A percentile compares a stretch with the other conserved stretches of the same genome.
phyloP scores from a whole-genome alignment of 371 early-diverging fungal species.

The Smittium culicis region DNA sequence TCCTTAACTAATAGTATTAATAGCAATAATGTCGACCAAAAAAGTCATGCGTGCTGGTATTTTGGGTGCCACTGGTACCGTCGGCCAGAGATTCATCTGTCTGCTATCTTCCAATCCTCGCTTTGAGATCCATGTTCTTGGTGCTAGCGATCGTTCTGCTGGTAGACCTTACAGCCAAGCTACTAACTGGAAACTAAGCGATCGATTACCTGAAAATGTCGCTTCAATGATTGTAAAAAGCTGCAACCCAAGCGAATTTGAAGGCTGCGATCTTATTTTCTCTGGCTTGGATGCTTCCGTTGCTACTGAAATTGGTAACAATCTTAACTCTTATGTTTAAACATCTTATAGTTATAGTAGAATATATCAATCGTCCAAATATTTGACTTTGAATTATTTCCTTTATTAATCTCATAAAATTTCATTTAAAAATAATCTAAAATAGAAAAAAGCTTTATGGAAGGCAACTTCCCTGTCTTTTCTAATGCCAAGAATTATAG shows the following conservation, averaged over 20 bases:
- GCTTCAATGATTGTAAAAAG: constrained; percentile 43
- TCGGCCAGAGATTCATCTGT: constrained; percentile 91
- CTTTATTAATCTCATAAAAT: neutral
- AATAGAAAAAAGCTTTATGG: constrained; percentile 49
- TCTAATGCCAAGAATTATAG: constrained; percentile 94
- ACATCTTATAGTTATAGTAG: neutral
- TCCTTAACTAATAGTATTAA: no score
- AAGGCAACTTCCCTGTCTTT: constrained; percentile 74
- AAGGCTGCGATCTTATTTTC: constrained; percentile 76
- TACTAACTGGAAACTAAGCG: constrained; percentile 74
- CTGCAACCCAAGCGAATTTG: constrained; percentile 68
- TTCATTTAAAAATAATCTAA: neutral
- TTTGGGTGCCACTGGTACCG: constrained; percentile 95
- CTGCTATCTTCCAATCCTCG: constrained; percentile 73
- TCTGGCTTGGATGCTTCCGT: constrained; percentile 85
- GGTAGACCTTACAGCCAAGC: constrained; percentile 69
- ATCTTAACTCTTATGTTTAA: neutral
- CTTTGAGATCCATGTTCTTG: constrained; percentile 72
- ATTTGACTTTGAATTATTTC: neutral
- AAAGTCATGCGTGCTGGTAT: constrained; percentile 49
- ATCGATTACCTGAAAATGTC: constrained; percentile 52
- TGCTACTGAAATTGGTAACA: constrained; percentile 69
- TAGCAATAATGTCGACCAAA: neutral
- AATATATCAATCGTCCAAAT: no score
- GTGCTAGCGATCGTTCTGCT: constrained; percentile 83